Conservation (phyloP, 352 stramenopile species). For the Plasmopara viticola region DNA sequence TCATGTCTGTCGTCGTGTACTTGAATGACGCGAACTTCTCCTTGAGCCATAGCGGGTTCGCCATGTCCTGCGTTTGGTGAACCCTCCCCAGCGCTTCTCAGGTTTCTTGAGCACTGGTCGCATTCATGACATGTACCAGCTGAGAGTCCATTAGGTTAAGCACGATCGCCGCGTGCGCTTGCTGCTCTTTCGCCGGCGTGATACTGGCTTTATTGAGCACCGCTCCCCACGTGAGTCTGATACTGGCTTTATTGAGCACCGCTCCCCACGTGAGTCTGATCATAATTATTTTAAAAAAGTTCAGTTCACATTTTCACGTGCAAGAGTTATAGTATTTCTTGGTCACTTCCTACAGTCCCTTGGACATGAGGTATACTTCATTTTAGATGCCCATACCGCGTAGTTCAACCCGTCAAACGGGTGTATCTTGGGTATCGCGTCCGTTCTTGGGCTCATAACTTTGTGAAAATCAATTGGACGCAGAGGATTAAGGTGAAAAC, state of each 20-base stretch:
- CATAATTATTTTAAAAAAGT: too few relatives aligned
- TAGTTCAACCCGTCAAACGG: background rate
- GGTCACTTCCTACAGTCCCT: background rate
- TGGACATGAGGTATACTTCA: background rate
- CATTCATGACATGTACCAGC: background rate
- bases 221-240: too few relatives aligned
- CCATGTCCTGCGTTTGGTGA: background rate
- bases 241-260: too few relatives aligned
- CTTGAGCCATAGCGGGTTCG: background rate
- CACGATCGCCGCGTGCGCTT: background rate
- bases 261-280: too few relatives aligned
- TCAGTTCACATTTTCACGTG: too few relatives aligned
- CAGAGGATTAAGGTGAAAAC: too few relatives aligned
- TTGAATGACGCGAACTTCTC: background rate
- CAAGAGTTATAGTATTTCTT: too few relatives aligned
- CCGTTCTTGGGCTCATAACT: background rate
- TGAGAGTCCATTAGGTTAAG: too few relatives aligned
- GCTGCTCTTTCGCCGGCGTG: background rate
- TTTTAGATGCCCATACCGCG: background rate
- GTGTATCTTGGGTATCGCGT: background rate
- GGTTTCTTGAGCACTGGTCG: background rate
- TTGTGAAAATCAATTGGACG: background rate
- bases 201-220: background rate
- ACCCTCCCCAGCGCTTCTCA: background rate
- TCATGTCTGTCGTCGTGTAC: background rate